Conservation (phyloP, 805 yeast genomes). For the Candida taoyuanica region DNA sequence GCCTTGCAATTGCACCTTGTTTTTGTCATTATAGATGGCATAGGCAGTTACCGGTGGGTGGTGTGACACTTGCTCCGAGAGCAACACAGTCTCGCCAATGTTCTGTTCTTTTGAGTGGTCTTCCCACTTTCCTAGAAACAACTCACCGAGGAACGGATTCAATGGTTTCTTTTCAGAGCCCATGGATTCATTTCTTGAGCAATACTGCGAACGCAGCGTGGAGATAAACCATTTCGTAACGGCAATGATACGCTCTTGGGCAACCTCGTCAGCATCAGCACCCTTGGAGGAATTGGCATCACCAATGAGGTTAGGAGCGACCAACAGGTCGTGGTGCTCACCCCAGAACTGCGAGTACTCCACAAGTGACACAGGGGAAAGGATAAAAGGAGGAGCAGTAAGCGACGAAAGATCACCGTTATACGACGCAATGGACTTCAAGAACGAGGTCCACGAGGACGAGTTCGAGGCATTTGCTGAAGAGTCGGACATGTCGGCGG, state of each 20-base stretch:
- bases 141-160: constrained; percentile 94
- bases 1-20: constrained; percentile 72
- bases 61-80: constrained; percentile 93
- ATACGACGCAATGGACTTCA: constrained; percentile 86
- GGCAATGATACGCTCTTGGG: constrained; percentile 65
- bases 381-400: constrained; percentile 96
- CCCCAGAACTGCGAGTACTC: constrained; percentile 97
- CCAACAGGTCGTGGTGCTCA: constrained; percentile 79
- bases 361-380: constrained; percentile 81
- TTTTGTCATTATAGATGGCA: constrained; percentile 67
- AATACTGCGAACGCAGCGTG: constrained; percentile 88
- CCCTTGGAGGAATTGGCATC: constrained; percentile 23
- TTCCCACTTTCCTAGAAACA: constrained; percentile 86
- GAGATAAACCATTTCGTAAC: constrained; percentile 91
- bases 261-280: constrained; percentile 37
- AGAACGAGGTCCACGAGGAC: constrained; percentile 85
- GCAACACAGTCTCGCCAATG: constrained; percentile 71
- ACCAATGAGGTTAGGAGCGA: constrained; percentile 60
- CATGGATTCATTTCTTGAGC: constrained; percentile 84
- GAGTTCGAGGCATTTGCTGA: constrained; percentile 16
- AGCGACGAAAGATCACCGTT: constrained; percentile 90
- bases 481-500: not conserved
- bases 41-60: constrained; percentile 98
- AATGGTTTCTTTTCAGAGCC: constrained; percentile 97
- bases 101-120: constrained; percentile 43